A percentile compares a stretch with the other conserved stretches of the same genome.
Evolutionary conservation across 768 basidiomycete species (phyloP).

Genomic region (Atractiella rhizophila): DNA sequence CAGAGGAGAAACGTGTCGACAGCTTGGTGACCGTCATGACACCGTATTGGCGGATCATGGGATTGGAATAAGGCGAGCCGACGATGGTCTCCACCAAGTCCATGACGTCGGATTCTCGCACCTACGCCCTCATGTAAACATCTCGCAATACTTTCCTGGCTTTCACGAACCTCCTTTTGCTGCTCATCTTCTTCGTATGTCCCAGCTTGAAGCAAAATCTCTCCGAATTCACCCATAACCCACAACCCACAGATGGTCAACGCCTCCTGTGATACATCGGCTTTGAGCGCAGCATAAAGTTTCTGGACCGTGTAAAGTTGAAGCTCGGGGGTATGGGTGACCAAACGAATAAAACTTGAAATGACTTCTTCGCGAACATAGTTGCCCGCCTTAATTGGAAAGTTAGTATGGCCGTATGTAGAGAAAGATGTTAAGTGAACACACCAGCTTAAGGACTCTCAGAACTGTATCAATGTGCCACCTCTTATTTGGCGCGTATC

Average conservation of each 20-base stretch:
- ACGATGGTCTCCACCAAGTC: slow-evolving; percentile 66
- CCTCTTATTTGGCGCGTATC: slow-evolving; percentile 87
- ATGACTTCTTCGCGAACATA: slow-evolving; percentile 90
- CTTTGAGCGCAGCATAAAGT: slow-evolving; percentile 58
- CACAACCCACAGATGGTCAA: slow-evolving; percentile 78
- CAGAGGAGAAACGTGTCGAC: slow-evolving; percentile 48
- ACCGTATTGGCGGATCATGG: slow-evolving; percentile 73
- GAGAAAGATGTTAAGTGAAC: slow-evolving; percentile 14
- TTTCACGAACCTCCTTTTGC: no score
- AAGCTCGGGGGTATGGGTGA: slow-evolving; percentile 86
- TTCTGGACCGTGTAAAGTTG: slow-evolving; percentile 86
- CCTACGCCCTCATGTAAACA: slow-evolving; percentile 23
- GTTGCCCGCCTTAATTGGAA: slow-evolving; percentile 54
- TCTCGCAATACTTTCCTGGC: slow-evolving; percentile 26
- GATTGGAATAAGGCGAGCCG: slow-evolving; percentile 80
- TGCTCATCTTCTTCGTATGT: slow-evolving; percentile 51
- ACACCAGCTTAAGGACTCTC: slow-evolving; percentile 64
- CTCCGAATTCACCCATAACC: slow-evolving; percentile 91
- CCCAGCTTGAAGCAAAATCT: slow-evolving; percentile 45
- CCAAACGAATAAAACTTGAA: slow-evolving; percentile 79
- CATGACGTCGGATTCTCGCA: slow-evolving; percentile 54
- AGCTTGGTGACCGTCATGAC: slow-evolving; percentile 74
- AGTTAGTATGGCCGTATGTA: neutral
- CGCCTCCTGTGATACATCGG: slow-evolving; percentile 88
- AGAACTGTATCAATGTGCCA: slow-evolving; percentile 99